Conservation (phyloP, 306 rosid genomes). For the Trichosanthes cucumerina region DNA sequence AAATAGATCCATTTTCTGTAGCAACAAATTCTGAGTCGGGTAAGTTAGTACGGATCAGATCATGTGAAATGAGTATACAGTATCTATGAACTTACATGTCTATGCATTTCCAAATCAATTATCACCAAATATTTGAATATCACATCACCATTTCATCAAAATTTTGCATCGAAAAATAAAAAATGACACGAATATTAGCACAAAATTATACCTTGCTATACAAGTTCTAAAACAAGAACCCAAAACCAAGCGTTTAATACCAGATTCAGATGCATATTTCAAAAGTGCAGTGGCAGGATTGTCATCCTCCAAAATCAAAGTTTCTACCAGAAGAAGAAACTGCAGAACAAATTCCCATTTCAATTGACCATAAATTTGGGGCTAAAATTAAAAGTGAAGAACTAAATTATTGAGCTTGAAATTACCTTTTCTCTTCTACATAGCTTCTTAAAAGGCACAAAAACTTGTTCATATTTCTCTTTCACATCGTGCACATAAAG, state of each 20-base stretch:
- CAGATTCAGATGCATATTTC: slow-evolving; percentile 43
- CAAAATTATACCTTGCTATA: slow-evolving; percentile 38
- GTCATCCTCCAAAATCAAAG: slow-evolving; percentile 69
- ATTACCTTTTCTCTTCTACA: slow-evolving; percentile 42
- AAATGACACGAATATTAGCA: neutral
- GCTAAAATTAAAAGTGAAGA: neutral
- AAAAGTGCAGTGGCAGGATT: slow-evolving; percentile 64
- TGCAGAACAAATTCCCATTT: slow-evolving; percentile 3
- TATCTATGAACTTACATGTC: neutral
- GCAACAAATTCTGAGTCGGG: neutral
- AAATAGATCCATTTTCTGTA: neutral
- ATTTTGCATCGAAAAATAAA: too few relatives aligned
- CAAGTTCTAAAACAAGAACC: slow-evolving; percentile 56
- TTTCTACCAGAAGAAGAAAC: slow-evolving; percentile 49
- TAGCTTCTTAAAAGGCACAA: slow-evolving; percentile 45
- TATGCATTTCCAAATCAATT: neutral
- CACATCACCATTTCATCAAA: neutral
- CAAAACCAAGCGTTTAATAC: slow-evolving; percentile 48
- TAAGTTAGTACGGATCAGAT: too few relatives aligned
- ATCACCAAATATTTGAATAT: neutral
- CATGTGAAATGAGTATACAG: too few relatives aligned
- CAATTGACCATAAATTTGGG: neutral
- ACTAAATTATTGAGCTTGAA: neutral
- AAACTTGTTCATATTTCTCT: slow-evolving; percentile 47
- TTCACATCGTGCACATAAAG: slow-evolving; percentile 50